These are phyloP conservation scores for Cladophialophora immunda DNA, from an alignment of 2,329 filamentous ascomycete genomes.

Conservation along the genomic window DNA sequence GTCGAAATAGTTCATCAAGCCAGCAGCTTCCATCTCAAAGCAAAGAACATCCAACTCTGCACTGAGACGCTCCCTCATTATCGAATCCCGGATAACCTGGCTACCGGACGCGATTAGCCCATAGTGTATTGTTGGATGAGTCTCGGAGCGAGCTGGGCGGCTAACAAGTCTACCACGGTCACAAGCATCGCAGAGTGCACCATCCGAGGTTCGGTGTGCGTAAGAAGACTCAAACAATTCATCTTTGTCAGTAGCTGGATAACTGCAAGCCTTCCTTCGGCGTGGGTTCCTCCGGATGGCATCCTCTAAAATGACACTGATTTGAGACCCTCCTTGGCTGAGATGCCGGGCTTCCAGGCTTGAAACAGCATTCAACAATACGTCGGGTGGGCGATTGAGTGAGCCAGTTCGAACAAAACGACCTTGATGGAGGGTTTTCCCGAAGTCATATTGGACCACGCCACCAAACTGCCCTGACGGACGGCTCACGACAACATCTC, in stretches of 20 bases:
- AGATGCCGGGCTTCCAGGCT: constrained; percentile 28
- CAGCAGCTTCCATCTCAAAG: constrained; percentile 47
- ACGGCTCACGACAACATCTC: constrained; percentile 40
- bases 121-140: constrained; percentile 35
- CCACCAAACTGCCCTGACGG: constrained; percentile 38
- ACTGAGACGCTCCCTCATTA: constrained; percentile 25
- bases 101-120: constrained; percentile 41
- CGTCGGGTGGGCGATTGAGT: constrained; percentile 35
- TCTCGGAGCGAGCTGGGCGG: constrained; percentile 21
- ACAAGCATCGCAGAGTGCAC: not conserved
- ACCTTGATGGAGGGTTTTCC: constrained; percentile 40
- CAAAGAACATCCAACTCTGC: constrained; percentile 36
- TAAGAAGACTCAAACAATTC: not conserved
- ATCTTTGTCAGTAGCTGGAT: not conserved
- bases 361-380: constrained; percentile 38
- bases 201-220: not conserved
- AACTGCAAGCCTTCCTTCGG: constrained; percentile 17
- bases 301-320: not conserved
- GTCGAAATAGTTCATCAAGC: constrained; percentile 43
- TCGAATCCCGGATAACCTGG: constrained; percentile 32
- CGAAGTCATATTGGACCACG: constrained; percentile 45
- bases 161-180: not conserved
- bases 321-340: not conserved
- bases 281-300: constrained; percentile 23
- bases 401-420: constrained; percentile 38